A percentile compares a stretch with the other conserved stretches of the same genome.
Evolutionary conservation across 2,329 filamentous ascomycete species (phyloP).

Genomic region (Neonectria hederae): DNA sequence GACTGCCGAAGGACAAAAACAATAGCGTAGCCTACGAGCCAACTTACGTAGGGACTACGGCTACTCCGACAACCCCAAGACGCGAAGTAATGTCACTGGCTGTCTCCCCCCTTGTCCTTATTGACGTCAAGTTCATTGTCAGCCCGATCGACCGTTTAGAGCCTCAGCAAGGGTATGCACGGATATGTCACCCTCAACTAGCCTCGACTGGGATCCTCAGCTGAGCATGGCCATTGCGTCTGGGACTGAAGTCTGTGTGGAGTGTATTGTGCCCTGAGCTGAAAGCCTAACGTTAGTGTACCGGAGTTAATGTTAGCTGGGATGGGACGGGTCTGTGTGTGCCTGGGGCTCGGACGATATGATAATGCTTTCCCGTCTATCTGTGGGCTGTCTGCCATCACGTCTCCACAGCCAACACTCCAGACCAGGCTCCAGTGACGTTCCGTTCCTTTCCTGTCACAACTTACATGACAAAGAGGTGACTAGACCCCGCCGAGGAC

Average conservation of each 20-base stretch:
- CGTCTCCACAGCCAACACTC: not conserved
- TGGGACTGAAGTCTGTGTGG: not conserved
- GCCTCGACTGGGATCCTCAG: not conserved
- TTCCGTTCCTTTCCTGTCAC: not conserved
- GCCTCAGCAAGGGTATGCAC: slow-evolving; percentile 23
- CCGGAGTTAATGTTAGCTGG: not conserved
- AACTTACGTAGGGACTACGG: not conserved
- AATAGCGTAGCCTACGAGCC: no score
- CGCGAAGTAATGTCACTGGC: not conserved
- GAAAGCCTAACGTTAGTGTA: not conserved
- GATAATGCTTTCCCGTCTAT: no score
- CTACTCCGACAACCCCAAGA: not conserved
- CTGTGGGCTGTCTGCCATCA: no score
- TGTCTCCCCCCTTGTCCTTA: slow-evolving; percentile 9
- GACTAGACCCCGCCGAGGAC: not conserved
- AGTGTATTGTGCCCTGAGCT: no score
- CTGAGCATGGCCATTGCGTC: not conserved
- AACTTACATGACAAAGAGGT: not conserved
- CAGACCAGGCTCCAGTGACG: not conserved
- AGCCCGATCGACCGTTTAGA: slow-evolving; percentile 19
- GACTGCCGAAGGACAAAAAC: not conserved
- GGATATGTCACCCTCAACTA: not conserved
- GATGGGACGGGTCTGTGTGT: not conserved
- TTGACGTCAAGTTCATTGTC: slow-evolving; percentile 29
- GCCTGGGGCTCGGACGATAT: not conserved